These are phyloP conservation scores for Cunninghamia lanceolata DNA, from an alignment of 75 land plant species.

Conservation along the genomic window DNA sequence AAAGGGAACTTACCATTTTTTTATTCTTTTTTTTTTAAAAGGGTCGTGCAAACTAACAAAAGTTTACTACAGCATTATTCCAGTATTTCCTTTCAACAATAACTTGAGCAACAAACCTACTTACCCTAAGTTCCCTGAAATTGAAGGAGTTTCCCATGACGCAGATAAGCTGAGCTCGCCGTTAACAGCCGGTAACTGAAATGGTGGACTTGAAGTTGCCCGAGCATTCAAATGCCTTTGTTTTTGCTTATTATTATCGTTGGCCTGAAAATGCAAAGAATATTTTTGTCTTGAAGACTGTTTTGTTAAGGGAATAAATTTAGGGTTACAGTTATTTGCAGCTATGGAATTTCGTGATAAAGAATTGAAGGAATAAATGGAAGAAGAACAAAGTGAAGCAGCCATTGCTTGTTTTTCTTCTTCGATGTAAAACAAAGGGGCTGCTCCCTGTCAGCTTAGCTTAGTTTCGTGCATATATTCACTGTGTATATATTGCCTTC, in stretches of 20 bases:
- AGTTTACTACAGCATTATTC: no score
- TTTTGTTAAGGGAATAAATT: neutral
- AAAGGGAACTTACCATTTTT: neutral
- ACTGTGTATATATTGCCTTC: neutral
- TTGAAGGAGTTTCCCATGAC: neutral
- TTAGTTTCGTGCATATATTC: neutral
- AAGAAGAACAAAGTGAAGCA: neutral
- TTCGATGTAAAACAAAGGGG: neutral
- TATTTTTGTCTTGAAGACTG: neutral
- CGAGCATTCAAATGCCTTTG: neutral
- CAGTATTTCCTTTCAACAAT: neutral
- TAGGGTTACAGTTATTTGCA: neutral
- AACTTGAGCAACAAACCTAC: neutral
- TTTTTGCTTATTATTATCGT: neutral
- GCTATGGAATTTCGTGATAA: neutral
- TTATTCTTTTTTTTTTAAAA: neutral
- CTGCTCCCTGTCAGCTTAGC: neutral
- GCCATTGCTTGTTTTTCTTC: neutral
- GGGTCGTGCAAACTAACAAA: neutral
- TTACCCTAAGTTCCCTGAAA: neutral
- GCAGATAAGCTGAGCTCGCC: neutral
- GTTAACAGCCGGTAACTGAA: neutral
- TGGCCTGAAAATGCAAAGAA: neutral
- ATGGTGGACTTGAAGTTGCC: neutral
- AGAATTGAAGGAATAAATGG: neutral